Conservation (phyloP, 371 early-diverging fungal genomes). For the Synchytrium microbalum region DNA sequence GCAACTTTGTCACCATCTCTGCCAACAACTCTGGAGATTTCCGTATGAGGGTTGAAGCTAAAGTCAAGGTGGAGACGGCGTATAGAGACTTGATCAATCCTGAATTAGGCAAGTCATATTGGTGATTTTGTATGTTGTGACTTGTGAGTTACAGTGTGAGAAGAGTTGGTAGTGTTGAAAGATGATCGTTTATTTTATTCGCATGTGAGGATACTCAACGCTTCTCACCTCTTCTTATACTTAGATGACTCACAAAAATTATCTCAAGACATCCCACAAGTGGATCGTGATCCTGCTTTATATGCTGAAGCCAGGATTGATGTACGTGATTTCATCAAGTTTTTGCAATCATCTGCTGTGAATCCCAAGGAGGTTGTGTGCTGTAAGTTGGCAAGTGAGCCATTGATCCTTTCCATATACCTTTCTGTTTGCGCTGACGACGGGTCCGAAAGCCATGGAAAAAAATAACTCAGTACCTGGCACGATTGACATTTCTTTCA, state of each 20-base stretch:
- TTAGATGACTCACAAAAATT: conserved; percentile 22
- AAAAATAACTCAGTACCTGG: too few relatives aligned
- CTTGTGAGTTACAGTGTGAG: conserved; percentile 5
- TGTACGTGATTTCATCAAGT: conserved; percentile 50
- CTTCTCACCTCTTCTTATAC: too few relatives aligned
- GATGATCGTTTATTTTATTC: background rate
- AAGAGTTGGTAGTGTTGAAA: background rate
- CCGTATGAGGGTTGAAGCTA: conserved; percentile 33
- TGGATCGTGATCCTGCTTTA: conserved; percentile 14
- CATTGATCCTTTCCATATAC: background rate
- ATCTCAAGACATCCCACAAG: conserved; percentile 18
- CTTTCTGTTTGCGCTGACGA: background rate
- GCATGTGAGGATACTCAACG: too few relatives aligned
- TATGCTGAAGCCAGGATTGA: conserved; percentile 42
- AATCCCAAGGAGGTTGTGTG: conserved; percentile 52
- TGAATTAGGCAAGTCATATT: conserved; percentile 28
- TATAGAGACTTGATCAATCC: conserved; percentile 45
- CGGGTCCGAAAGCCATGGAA: too few relatives aligned
- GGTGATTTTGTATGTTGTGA: background rate
- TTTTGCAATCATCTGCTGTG: conserved; percentile 43
- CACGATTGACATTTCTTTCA: background rate
- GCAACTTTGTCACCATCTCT: conserved; percentile 36
- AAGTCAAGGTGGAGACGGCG: conserved; percentile 37
- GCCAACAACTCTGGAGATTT: conserved; percentile 53
- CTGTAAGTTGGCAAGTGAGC: conserved; percentile 22